phyloP scores from a whole-genome alignment of 1,139 yeast species.

The Pichia sp. region DNA sequence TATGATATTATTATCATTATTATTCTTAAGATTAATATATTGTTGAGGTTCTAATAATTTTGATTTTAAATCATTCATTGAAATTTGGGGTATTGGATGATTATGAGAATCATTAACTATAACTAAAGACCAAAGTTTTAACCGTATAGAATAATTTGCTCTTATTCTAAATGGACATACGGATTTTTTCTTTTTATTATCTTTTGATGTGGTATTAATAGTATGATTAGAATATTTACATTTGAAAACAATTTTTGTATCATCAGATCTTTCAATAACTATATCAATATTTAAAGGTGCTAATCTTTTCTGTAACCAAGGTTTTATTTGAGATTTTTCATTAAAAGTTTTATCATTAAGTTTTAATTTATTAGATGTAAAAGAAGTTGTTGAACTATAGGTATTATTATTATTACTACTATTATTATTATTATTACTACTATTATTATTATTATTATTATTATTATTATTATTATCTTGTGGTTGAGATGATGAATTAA shows the following conservation, averaged over 20 bases:
- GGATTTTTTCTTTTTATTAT: conserved; percentile 4
- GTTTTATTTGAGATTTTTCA: conserved; percentile 49
- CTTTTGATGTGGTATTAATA: not conserved
- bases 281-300: conserved; percentile 49
- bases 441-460: too few species aligned
- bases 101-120: conserved; percentile 51
- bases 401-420: too few species aligned
- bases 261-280: conserved; percentile 67
- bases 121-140: conserved; percentile 54
- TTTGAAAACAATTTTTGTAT: conserved; percentile 60
- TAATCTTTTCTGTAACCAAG: conserved; percentile 54
- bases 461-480: too few species aligned
- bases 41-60: not conserved
- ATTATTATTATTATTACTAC: too few species aligned
- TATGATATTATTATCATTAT: too few species aligned
- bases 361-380: not conserved
- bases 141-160: conserved; percentile 55
- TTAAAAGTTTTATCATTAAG: conserved; percentile 26
- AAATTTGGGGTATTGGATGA: conserved; percentile 17
- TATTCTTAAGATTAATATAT: too few species aligned
- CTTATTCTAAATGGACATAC: conserved; percentile 63
- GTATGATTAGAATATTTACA: conserved; percentile 40
- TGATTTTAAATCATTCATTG: not conserved
- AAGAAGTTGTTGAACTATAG: not conserved
- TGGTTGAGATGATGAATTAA: not conserved